These are phyloP conservation scores for Colletotrichum musicola DNA, from an alignment of 2,329 filamentous ascomycete species.

Conservation along the genomic window DNA sequence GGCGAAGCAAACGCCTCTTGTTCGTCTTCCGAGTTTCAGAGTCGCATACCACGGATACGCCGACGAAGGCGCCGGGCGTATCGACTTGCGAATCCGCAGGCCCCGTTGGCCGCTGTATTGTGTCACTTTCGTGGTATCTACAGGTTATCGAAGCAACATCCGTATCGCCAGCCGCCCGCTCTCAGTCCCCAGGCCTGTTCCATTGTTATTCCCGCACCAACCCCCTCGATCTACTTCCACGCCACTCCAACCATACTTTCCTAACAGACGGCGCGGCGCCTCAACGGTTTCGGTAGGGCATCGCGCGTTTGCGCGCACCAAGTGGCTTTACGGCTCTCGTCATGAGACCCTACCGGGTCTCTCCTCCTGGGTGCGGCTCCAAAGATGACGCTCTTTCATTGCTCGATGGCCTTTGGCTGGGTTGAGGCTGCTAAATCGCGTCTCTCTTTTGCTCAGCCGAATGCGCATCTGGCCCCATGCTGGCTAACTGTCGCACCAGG, in stretches of 20 bases:
- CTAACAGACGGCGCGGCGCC: constrained; percentile 7
- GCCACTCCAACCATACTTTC: constrained; percentile 18
- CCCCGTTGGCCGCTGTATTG: constrained; percentile 9
- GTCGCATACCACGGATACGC: constrained; percentile 14
- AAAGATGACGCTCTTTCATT: constrained; percentile 19
- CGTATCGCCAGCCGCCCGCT: constrained; percentile 6
- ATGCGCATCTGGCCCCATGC: not conserved
- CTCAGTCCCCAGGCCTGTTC: not conserved
- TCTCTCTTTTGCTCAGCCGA: not conserved
- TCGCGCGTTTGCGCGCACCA: not conserved
- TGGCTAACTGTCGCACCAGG: no score
- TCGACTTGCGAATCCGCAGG: constrained; percentile 3
- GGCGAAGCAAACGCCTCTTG: constrained; percentile 15
- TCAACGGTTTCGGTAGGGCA: constrained; percentile 23
- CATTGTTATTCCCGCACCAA: constrained; percentile 24
- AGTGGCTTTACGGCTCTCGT: constrained; percentile 9
- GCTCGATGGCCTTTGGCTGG: not conserved
- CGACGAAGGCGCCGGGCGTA: constrained; percentile 1
- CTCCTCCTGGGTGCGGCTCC: not conserved
- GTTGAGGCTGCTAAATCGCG: constrained; percentile 11
- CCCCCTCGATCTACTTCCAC: not conserved
- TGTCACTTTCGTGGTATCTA: not conserved
- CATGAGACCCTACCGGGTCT: constrained; percentile 1
- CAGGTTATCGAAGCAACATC: constrained; percentile 5
- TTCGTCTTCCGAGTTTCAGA: constrained; percentile 21